phyloP scores from a whole-genome alignment of 73 alveolate species.

The Uronychia setigera region DNA sequence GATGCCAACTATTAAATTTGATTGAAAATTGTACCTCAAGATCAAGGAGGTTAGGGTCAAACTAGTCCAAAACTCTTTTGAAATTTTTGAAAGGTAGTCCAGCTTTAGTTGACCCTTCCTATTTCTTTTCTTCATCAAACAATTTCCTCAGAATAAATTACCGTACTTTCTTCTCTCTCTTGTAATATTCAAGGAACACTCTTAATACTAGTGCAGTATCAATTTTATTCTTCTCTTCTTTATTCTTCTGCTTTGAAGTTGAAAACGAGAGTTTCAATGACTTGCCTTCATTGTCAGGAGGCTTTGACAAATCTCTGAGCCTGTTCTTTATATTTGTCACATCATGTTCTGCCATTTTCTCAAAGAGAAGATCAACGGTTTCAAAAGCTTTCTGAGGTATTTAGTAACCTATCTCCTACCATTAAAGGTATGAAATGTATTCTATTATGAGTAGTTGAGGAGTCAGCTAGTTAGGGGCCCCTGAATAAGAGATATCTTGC shows the following conservation, averaged over 20 bases:
- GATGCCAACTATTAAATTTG: too few relatives aligned
- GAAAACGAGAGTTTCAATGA: not conserved
- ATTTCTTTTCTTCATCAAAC: conserved; percentile 42
- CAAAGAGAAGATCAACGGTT: not conserved
- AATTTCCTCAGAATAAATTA: conserved; percentile 15
- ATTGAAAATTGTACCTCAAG: not conserved
- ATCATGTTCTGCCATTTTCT: not conserved
- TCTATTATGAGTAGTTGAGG: conserved; percentile 4
- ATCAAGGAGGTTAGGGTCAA: conserved; percentile 30
- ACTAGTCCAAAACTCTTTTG: conserved; percentile 20
- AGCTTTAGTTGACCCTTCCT: conserved; percentile 15
- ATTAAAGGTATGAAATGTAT: not conserved
- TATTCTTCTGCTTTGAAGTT: not conserved
- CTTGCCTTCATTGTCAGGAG: not conserved
- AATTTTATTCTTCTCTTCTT: not conserved
- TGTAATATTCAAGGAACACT: conserved; percentile 37
- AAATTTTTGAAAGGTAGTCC: conserved; percentile 33
- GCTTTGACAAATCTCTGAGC: not conserved
- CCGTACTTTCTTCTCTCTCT: conserved; percentile 47
- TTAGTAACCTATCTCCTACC: not conserved
- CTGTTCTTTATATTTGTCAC: not conserved
- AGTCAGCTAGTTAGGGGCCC: conserved; percentile 66
- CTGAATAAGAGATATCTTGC: conserved; percentile 70
- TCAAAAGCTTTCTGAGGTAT: not conserved
- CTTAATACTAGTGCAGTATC: conserved; percentile 32